These are phyloP conservation scores for Eucalyptus camaldulensis DNA, from an alignment of 345 rosid genomes.

Conservation along the genomic window DNA sequence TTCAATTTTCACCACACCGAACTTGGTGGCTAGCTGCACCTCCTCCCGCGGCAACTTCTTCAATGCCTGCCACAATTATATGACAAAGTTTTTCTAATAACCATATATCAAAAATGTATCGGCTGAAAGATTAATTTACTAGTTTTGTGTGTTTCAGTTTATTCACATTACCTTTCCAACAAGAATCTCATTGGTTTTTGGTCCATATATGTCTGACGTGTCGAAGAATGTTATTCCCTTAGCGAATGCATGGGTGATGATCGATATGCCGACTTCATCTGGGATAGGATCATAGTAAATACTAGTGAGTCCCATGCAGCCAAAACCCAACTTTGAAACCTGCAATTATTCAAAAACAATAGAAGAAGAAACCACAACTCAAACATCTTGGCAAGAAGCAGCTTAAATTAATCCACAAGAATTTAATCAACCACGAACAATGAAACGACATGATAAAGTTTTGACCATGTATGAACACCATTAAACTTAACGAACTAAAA, in stretches of 20 bases:
- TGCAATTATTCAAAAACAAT: not conserved
- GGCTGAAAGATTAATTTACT: not conserved
- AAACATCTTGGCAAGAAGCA: too few species aligned
- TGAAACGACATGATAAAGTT: too few species aligned
- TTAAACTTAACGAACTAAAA: not conserved
- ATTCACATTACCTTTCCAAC: not conserved
- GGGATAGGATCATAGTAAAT: not conserved
- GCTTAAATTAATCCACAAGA: too few species aligned
- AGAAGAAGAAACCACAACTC: too few species aligned
- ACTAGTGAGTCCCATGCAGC: not conserved
- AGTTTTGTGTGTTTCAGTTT: not conserved
- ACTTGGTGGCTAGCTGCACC: constrained; percentile 13
- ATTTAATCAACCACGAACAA: too few species aligned
- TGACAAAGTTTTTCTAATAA: not conserved
- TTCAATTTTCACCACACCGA: not conserved
- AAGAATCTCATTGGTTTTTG: not conserved
- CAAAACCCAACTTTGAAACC: constrained; percentile 2
- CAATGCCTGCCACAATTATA: not conserved
- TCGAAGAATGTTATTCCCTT: constrained; percentile 2
- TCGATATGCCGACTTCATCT: not conserved
- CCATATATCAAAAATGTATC: not conserved
- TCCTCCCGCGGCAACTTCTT: constrained; percentile 17
- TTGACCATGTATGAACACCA: too few species aligned
- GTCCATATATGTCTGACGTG: not conserved
- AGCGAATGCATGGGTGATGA: not conserved